A percentile compares a stretch with the other conserved stretches of the same genome.
phyloP scores from a whole-genome alignment of 371 early-diverging fungal species.

The Dentiscutata heterogama region DNA sequence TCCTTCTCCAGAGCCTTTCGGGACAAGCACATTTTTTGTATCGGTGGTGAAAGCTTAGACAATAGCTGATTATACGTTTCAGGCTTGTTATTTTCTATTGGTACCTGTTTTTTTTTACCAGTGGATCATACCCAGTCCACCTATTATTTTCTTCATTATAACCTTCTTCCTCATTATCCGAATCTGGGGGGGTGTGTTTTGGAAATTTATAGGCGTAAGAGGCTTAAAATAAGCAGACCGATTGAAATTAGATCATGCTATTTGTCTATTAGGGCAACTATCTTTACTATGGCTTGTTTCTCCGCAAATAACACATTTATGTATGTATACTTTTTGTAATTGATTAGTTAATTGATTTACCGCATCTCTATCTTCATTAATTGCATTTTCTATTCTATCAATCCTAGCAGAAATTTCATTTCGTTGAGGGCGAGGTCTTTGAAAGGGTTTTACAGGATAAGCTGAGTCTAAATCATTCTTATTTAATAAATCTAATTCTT shows the following conservation, averaged over 20 bases:
- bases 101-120: background rate
- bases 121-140: background rate
- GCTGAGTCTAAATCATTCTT: too few species aligned
- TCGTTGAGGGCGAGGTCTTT: too few species aligned
- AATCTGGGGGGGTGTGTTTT: background rate
- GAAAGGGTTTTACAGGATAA: too few species aligned
- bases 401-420: background rate
- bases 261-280: background rate
- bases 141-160: background rate
- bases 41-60: background rate
- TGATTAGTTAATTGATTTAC: slow-evolving; percentile 1
- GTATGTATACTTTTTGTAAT: slow-evolving; percentile 3
- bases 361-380: background rate
- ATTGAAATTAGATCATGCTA: too few species aligned
- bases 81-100: background rate
- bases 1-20: background rate
- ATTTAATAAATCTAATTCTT: too few species aligned
- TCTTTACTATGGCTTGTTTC: background rate
- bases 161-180: slow-evolving; percentile 14
- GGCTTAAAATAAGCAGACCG: too few species aligned
- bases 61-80: background rate
- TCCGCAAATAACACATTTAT: background rate
- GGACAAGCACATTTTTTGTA: background rate
- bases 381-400: background rate
- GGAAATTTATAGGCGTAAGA: background rate